These are phyloP conservation scores for Fraxinus nigra DNA, from an alignment of 305 asterid genomes.

Conservation along the genomic window DNA sequence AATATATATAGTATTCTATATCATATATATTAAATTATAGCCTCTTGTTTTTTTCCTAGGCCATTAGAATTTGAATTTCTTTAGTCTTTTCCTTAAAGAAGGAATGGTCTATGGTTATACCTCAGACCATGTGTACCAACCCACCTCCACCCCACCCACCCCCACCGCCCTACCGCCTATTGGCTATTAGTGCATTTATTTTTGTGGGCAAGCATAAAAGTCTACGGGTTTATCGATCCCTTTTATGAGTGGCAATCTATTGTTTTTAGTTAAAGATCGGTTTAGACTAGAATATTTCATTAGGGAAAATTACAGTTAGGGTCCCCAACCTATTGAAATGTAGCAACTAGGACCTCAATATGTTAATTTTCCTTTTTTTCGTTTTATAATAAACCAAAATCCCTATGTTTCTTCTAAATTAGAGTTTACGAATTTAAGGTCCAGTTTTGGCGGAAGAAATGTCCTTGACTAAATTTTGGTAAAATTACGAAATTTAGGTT, in stretches of 20 bases:
- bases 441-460: not conserved
- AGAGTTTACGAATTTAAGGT: not conserved
- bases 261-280: not conserved
- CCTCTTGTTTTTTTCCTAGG: constrained; percentile 6
- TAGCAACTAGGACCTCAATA: not conserved
- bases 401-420: not conserved
- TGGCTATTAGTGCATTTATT: not conserved
- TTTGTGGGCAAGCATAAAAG: not conserved
- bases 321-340: not conserved
- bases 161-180: not conserved
- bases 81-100: not conserved
- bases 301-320: not conserved
- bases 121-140: not conserved
- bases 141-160: not conserved
- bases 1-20: not conserved
- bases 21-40: not conserved
- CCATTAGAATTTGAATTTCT: not conserved
- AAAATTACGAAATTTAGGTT: not conserved
- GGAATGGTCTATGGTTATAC: not conserved
- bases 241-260: not conserved
- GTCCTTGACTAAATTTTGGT: not conserved
- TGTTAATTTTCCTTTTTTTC: not conserved
- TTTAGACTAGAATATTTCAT: not conserved
- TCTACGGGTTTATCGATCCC: not conserved
- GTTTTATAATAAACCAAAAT: not conserved